Percentiles rank a stretch among this genome's conserved stretches.
Evolutionary conservation across 2,329 filamentous ascomycete genomes (phyloP).

Genomic region (Volutella citrinella): DNA sequence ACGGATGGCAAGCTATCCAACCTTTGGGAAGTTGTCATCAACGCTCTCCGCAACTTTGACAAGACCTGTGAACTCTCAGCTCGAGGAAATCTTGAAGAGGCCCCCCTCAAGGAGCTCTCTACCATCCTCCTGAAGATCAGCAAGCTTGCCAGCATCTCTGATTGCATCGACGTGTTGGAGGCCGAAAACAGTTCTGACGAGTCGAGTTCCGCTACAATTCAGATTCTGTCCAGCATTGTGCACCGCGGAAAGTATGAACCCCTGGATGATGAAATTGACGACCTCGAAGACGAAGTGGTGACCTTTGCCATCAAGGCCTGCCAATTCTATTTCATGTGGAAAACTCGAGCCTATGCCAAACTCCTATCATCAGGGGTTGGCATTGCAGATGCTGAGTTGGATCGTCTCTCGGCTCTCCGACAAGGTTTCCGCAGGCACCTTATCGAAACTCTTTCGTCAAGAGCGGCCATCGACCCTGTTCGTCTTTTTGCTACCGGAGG

Average conservation of each 20-base stretch:
- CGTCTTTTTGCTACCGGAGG: constrained; percentile 72
- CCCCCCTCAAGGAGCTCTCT: constrained; percentile 65
- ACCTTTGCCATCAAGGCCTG: constrained; percentile 72
- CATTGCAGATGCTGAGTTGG: constrained; percentile 56
- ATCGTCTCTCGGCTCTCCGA: constrained; percentile 55
- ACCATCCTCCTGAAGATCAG: constrained; percentile 76
- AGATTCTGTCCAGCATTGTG: constrained; percentile 69
- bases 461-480: constrained; percentile 71
- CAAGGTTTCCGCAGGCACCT: constrained; percentile 59
- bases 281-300: constrained; percentile 76
- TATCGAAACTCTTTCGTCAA: constrained; percentile 65
- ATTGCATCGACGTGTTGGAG: constrained; percentile 75
- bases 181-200: constrained; percentile 47
- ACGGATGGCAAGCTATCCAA: constrained; percentile 76
- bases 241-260: constrained; percentile 70
- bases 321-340: constrained; percentile 96
- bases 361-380: constrained; percentile 53
- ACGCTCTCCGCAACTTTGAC: constrained; percentile 68
- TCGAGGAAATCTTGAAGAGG: constrained; percentile 65
- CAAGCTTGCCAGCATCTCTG: constrained; percentile 75
- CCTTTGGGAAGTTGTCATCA: constrained; percentile 82
- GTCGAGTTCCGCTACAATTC: constrained; percentile 54
- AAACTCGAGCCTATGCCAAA: constrained; percentile 60
- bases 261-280: constrained; percentile 67
- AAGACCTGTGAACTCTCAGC: constrained; percentile 68